Base-by-base conservation (phyloP, 306 rosid species). In the Canavalia gladiata region DNA sequence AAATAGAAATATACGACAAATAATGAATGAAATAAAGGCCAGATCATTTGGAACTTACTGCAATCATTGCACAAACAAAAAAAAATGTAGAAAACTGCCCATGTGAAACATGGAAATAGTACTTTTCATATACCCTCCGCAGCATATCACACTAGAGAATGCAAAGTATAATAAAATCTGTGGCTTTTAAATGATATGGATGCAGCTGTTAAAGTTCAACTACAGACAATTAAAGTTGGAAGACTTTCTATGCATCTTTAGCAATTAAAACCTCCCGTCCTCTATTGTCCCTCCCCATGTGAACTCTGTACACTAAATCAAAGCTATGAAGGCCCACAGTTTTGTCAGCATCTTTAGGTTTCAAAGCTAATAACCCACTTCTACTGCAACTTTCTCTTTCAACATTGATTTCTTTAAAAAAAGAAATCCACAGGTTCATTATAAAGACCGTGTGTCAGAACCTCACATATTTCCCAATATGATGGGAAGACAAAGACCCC, bases 261-360 rank as follows among this genome's bases (percentile, higher is more conserved):
- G 84, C 73, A 86, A 78, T 77, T 82, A 78, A 82, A 59, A 33
- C 77, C 11, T 74, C 62, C 78, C 46, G 37, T 82, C 78, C 66
- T 54, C 66, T 54, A 78, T 86, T 59, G 75, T 73, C 84, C 86
- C 66, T 74, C 82, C 84, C 86, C 88, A 82, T 74, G 86, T 86
- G 86, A 78, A 74, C 72, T 57, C 65, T 59, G 84, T 59, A 46
- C 86, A 71, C 68, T 68, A 69, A 72, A 67, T 74, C 34, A 55
- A 82, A 82, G 75, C 81, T 37, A 18, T 60, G 43, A 58, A 78
- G 86, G 86, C 81, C 88, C 82, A 86, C 79, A 60, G 13, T 67
- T 57, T 86, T 78, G 84, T 73, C 82, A 59, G 2, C 68, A 72
- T 68, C 65, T 30, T 35, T 57, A 37, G 50, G 47, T 55, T 60